Evolutionary conservation across 163 green algal genomes (phyloP), one percentile per base, ranked within the genome.

Genomic region (Volvox carteri): DNA sequence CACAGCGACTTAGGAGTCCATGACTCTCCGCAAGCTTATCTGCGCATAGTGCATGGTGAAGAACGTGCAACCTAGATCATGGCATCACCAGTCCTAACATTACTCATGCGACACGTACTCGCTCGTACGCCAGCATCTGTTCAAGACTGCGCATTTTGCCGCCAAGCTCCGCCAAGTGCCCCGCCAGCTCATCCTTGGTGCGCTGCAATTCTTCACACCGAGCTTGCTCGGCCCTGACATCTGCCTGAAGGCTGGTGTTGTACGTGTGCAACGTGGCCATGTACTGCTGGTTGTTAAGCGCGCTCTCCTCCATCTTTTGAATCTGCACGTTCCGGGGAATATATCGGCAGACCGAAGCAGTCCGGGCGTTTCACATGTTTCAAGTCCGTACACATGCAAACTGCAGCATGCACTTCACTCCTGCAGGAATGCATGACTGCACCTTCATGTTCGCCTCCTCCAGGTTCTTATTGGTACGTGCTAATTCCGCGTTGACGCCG

Each of bases 81-180:
- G 3, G 54, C 54, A 28, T 7, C 5, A 65, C 5, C 28, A 65
- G 54, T 23, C n/a, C n/a, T n/a, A n/a, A n/a, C n/a, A n/a, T n/a
- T n/a, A 11, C 7, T 65, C 60, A 72, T 2, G 60, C 60, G 35
- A 72, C 41, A 41, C 41, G 4, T 42, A 62, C 72, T n/a, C 30
- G 67, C 37, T 42, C 72, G 42, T 18, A 60, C 21, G 42, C 11
- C 28, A 97, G 85, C 67, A 94, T 88, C n/a, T 93, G 84, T 85
- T 96, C 92, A 68, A 95, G 89, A 46, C 93, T 95, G 16, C 86
- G 87, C 37, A 96, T 76, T 25, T 87, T 70, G 44, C 95, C 95
- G 23, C 92, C 88, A 19, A 97, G 92, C 81, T 92, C 87, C 28
- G 94, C 95, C 5, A 76, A 93, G 46, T 96, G 93, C 1, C 90